Evolutionary conservation across 2,329 filamentous ascomycete species (phyloP).

Genomic region (Ophiocordyceps australis): DNA sequence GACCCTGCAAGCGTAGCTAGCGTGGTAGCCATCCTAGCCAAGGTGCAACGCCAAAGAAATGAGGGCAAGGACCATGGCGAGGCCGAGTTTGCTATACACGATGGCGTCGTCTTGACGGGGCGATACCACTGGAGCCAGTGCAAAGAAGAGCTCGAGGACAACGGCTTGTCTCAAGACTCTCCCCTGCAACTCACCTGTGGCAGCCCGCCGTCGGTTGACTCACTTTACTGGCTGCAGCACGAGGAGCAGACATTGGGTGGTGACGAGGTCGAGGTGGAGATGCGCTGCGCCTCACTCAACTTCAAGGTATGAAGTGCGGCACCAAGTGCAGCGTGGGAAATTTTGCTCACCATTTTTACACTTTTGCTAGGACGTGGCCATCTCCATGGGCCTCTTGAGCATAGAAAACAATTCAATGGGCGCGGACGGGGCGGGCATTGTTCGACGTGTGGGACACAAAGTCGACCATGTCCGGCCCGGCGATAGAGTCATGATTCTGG

Average conservation of each 20-base stretch:
- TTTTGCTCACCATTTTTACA: no score
- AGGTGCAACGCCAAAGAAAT: neutral
- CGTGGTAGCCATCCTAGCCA: no score
- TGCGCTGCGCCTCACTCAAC: constrained; percentile 14
- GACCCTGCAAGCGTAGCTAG: no score
- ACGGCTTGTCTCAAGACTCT: no score
- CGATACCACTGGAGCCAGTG: neutral
- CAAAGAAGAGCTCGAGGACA: no score
- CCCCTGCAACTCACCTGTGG: no score
- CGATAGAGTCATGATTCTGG: constrained; percentile 9
- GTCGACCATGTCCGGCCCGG: constrained; percentile 14
- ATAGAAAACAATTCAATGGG: constrained; percentile 4
- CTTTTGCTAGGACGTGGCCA: no score
- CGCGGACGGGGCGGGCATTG: constrained; percentile 10
- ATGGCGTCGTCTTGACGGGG: neutral
- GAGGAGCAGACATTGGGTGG: neutral
- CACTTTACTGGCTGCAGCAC: neutral
- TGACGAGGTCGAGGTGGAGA: constrained; percentile 14
- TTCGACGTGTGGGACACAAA: constrained; percentile 8
- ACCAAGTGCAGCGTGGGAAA: no score
- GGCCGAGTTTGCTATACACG: constrained; percentile 1
- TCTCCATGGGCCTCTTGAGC: no score
- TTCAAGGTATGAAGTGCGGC: constrained; percentile 6
- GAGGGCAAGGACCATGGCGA: neutral
- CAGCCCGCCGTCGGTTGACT: no score